Conservation (phyloP, 805 yeast genomes). For the Ogataea allantospora region DNA sequence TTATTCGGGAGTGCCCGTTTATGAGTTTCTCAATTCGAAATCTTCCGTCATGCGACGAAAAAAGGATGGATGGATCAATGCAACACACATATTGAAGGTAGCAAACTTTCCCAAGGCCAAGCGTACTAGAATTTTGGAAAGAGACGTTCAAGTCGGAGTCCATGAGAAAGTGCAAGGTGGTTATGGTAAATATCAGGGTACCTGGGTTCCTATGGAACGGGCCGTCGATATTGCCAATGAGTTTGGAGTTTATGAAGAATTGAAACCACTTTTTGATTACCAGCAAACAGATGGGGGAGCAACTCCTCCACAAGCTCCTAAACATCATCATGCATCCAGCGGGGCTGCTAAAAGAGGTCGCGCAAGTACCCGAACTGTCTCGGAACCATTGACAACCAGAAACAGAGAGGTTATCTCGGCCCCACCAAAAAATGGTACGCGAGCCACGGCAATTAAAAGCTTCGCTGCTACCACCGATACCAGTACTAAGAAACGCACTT, state of each 20-base stretch:
- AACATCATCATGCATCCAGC: slow-evolving; percentile 64
- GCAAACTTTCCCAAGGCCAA: slow-evolving; percentile 94
- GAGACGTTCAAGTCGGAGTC: slow-evolving; percentile 84
- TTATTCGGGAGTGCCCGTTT: slow-evolving; percentile 81
- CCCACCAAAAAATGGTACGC: slow-evolving; percentile 1
- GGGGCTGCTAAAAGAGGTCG: slow-evolving; percentile 34
- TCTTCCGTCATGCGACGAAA: slow-evolving; percentile 79
- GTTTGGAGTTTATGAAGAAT: slow-evolving; percentile 58
- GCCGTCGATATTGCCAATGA: slow-evolving; percentile 68
- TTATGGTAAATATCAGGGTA: slow-evolving; percentile 94
- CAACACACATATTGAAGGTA: slow-evolving; percentile 90
- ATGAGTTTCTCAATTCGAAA: slow-evolving; percentile 64
- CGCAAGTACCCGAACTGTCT: slow-evolving; percentile 17
- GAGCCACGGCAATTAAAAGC: slow-evolving; percentile 1
- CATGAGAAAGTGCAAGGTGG: slow-evolving; percentile 98
- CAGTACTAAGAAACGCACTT: slow-evolving; percentile 5
- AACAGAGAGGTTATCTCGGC: slow-evolving; percentile 8
- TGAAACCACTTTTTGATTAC: slow-evolving; percentile 67
- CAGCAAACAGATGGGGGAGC: slow-evolving; percentile 47
- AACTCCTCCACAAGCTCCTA: slow-evolving; percentile 60
- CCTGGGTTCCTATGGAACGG: slow-evolving; percentile 87
- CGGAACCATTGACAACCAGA: slow-evolving; percentile 11
- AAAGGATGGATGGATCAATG: slow-evolving; percentile 83
- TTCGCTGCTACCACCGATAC: slow-evolving; percentile 6
- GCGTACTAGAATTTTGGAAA: slow-evolving; percentile 86